These are phyloP conservation scores for Cucumis melo DNA, from an alignment of 306 rosid species.

Conservation along the genomic window DNA sequence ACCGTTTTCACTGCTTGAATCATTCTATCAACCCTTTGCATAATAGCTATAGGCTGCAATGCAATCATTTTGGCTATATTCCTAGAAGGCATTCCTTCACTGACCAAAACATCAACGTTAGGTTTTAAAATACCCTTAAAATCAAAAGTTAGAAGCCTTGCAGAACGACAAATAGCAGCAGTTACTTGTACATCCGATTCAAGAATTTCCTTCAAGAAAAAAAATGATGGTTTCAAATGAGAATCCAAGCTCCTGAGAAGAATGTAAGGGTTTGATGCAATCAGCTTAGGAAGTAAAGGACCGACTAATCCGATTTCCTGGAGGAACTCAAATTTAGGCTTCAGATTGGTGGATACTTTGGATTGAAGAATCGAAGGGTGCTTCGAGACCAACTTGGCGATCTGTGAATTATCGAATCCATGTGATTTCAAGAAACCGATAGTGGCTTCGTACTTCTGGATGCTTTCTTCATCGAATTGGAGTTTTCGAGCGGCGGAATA, in stretches of 20 bases:
- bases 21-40: slow-evolving; percentile 1
- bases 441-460: no score
- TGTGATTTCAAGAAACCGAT: no score
- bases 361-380: no score
- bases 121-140: not conserved
- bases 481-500: no score
- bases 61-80: not conserved
- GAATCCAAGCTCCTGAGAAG: not conserved
- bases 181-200: not conserved
- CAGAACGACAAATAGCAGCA: not conserved
- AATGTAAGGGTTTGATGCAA: not conserved
- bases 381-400: no score
- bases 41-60: not conserved
- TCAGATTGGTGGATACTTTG: not conserved
- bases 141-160: not conserved
- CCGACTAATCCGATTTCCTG: not conserved
- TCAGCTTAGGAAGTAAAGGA: not conserved
- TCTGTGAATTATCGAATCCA: no score
- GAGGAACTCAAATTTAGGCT: slow-evolving; percentile 2
- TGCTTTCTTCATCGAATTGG: no score
- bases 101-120: not conserved
- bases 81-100: slow-evolving; percentile 1
- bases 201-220: not conserved
- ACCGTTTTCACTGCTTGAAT: not conserved
- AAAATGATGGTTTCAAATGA: slow-evolving; percentile 7